Evolutionary conservation across 805 yeast species (phyloP).

Genomic region (Yarrowia yakushimensis): DNA sequence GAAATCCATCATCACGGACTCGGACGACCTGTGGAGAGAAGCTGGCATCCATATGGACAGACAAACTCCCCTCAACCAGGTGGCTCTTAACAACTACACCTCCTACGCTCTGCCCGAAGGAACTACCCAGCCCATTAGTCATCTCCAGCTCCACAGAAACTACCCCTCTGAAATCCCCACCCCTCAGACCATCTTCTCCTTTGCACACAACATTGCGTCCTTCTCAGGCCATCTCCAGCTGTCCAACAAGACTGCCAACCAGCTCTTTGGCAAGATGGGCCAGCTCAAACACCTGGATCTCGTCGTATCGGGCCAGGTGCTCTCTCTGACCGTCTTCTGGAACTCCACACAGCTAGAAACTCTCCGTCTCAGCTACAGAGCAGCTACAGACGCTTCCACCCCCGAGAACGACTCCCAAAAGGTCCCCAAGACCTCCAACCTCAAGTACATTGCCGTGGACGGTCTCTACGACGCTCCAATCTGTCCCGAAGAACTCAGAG

Average conservation of each 20-base stretch:
- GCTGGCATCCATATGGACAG: slow-evolving; percentile 3
- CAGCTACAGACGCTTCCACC: neutral
- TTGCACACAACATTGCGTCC: neutral
- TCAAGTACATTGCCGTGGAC: neutral
- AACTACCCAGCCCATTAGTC: neutral
- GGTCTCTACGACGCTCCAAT: slow-evolving; percentile 10
- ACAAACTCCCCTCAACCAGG: neutral
- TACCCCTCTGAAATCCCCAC: neutral
- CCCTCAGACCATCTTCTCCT: neutral
- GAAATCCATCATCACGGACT: slow-evolving; percentile 3
- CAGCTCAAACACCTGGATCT: slow-evolving; percentile 15
- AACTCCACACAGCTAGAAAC: slow-evolving; percentile 2
- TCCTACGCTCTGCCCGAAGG: neutral
- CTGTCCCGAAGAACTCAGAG: neutral
- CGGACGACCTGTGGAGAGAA: slow-evolving; percentile 5
- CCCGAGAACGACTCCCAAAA: neutral
- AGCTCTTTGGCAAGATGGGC: neutral
- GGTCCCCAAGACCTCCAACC: neutral
- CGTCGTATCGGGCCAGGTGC: neutral
- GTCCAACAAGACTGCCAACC: neutral
- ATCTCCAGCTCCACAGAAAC: slow-evolving; percentile 9
- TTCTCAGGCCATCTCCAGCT: slow-evolving; percentile 21
- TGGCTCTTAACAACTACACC: neutral
- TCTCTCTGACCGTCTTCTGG: slow-evolving; percentile 4
- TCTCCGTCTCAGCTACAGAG: neutral